phyloP scores from a whole-genome alignment of 1,139 yeast genomes.

The Neolecta irregularis region DNA sequence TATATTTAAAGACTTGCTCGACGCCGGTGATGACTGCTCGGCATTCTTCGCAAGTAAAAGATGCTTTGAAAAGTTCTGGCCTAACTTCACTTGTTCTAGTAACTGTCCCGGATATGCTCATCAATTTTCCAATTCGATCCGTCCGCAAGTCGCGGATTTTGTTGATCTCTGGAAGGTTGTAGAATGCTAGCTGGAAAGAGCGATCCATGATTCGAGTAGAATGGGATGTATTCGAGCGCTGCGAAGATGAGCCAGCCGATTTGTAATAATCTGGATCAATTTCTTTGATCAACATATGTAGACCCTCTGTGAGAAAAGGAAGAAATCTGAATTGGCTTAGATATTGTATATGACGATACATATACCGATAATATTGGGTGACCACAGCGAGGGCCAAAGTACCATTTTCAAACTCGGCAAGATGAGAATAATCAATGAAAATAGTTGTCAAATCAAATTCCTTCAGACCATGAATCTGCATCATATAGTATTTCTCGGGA shows the following conservation, averaged over 20 bases:
- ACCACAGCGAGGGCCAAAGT: conserved; percentile 78
- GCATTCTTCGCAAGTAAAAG: conserved; percentile 83
- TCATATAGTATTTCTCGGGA: conserved; percentile 42
- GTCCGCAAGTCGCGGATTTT: conserved; percentile 84
- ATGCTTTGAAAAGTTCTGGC: conserved; percentile 78
- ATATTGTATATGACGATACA: conserved; percentile 23
- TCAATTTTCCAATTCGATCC: conserved; percentile 70
- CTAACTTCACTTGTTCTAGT: conserved; percentile 95
- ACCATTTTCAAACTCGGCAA: conserved; percentile 63
- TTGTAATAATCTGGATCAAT: conserved; percentile 43
- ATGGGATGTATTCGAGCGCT: conserved; percentile 17
- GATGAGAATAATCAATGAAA: conserved; percentile 72
- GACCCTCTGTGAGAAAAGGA: conserved; percentile 66
- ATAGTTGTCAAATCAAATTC: conserved; percentile 61
- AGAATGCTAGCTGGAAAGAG: conserved; percentile 77
- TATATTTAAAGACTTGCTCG: conserved; percentile 83
- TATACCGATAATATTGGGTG: conserved; percentile 83
- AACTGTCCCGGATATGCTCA: conserved; percentile 86
- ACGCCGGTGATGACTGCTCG: conserved; percentile 74
- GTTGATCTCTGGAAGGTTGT: conserved; percentile 66
- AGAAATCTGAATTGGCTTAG: background rate
- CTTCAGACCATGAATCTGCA: conserved; percentile 71
- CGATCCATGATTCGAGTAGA: conserved; percentile 52
- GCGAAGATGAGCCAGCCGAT: conserved; percentile 10
- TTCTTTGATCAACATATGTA: conserved; percentile 54